Evolutionary conservation across 495 filamentous ascomycete genomes (phyloP).

Genomic region (Trichoderma erinaceum): DNA sequence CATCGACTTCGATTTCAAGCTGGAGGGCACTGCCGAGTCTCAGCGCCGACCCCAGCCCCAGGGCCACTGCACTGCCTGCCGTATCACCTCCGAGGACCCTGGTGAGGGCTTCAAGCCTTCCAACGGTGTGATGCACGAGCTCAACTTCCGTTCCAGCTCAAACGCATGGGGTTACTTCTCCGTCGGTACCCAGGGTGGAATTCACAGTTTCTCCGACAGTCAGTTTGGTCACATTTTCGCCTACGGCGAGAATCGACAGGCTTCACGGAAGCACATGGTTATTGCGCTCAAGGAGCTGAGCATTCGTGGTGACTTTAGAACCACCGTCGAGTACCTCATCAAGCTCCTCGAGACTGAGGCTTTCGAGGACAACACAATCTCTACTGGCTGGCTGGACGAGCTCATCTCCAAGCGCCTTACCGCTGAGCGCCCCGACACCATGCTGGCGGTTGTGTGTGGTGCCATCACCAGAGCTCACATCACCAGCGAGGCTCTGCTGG

Average conservation of each 20-base stretch:
- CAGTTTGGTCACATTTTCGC: conserved; percentile 99
- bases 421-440: conserved; percentile 88
- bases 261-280: conserved; percentile 98
- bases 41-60: conserved; percentile 89
- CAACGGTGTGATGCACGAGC: conserved; percentile 95
- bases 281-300: conserved; percentile 97
- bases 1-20: conserved; percentile 96
- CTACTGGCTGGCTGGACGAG: conserved; percentile 97
- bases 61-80: conserved; percentile 95
- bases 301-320: conserved; percentile 98
- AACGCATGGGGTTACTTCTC: conserved; percentile 99
- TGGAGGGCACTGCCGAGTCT: conserved; percentile 71
- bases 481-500: conserved; percentile 78
- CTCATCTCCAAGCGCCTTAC: conserved; percentile 97
- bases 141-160: conserved; percentile 97
- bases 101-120: conserved; percentile 99
- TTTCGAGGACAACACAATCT: conserved; percentile 99
- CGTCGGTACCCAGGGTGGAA: conserved; percentile 89
- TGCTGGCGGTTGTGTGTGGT: conserved; percentile 85
- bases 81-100: conserved; percentile 98
- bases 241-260: conserved; percentile 92
- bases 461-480: conserved; percentile 93
- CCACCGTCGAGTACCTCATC: conserved; percentile 97
- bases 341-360: conserved; percentile 97
- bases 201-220: conserved; percentile 98